Evolutionary conservation across 148 eudicot species (phyloP), one percentile per base, ranked within the genome.

Genomic region (Chenopodium formosanum): DNA sequence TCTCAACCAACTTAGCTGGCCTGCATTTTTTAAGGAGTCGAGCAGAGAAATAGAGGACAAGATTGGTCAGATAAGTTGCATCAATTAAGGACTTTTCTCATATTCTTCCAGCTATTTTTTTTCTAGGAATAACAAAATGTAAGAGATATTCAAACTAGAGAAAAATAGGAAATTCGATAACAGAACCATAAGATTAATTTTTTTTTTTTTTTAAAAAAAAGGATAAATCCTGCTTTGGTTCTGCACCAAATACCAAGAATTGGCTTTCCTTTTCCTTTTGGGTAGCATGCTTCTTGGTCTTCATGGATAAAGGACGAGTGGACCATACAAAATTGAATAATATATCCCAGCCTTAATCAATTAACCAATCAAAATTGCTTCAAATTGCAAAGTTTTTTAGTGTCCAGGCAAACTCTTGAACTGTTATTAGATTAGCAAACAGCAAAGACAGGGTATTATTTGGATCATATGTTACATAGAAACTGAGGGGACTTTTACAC

Each of bases 1-100:
- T 85, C 78, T 96, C 98, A 31, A 96, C 84, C 77, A 96, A 91
- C 85, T 92, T 93, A 34, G 60, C 90, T 75, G 99, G 99, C 88
- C 99, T 96, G 83, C 77, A 86, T 82, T 65, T 52, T 66, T 22
- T 47, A 1, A 7, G 25, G 13, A 37, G 31, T 76, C 1, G 10
- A 60, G 22, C 65, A 73, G 65, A 72, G 23, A 29, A 34, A 81
- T 37, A 66, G 13, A 53, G 34, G 50, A 22, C 19, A n/a, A 19
- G 75, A 46, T 29, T 20, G 23, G 12, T 44, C 53, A 72, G 22
- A 73, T 63, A 31, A 47, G 63, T 46, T 40, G 73, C 37, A 19
- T 40, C 44, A 68, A 48, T 27, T 23, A 4, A 2, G 17, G n/a
- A 32, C 23, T 60, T 50, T 17, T 48, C 7, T 66, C 73, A 16